Conservation (phyloP, 495 filamentous ascomycete species). For the Tetracladium marchalianum region DNA sequence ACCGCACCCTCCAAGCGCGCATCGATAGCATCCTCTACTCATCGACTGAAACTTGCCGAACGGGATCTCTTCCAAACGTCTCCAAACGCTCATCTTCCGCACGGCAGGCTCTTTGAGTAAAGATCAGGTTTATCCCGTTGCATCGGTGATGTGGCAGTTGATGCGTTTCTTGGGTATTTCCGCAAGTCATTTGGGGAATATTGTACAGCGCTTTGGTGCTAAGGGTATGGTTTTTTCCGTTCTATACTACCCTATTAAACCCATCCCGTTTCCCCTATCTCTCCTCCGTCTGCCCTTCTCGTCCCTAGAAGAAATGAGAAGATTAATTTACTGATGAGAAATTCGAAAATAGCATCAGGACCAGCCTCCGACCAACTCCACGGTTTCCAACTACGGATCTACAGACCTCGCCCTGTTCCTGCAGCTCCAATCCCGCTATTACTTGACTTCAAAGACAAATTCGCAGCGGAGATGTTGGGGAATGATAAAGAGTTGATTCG, state of each 20-base stretch:
- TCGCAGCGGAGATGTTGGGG: constrained; percentile 7
- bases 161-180: constrained; percentile 5
- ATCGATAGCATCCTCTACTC: constrained; percentile 12
- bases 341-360: neutral
- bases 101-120: constrained; percentile 4
- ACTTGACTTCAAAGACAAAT: constrained; percentile 9
- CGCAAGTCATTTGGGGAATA: constrained; percentile 7
- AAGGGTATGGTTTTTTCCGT: constrained; percentile 1
- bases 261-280: too few species aligned
- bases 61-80: constrained; percentile 6
- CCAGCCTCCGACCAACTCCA: constrained; percentile 6
- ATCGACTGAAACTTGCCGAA: constrained; percentile 11
- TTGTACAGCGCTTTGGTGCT: constrained; percentile 2
- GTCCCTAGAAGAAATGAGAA: too few species aligned
- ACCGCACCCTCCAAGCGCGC: constrained; percentile 10
- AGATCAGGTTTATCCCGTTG: constrained; percentile 10
- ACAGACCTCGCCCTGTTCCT: constrained; percentile 13
- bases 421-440: constrained; percentile 10
- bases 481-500: constrained; percentile 2
- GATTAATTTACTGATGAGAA: too few species aligned
- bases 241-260: neutral
- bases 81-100: constrained; percentile 10
- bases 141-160: constrained; percentile 9
- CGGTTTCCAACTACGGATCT: constrained; percentile 5
- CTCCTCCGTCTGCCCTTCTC: too few species aligned